A percentile compares a stretch with the other conserved stretches of the same genome.
These are phyloP conservation scores for Cyathus striatus DNA, from an alignment of 768 basidiomycete genomes.

Conservation along the genomic window DNA sequence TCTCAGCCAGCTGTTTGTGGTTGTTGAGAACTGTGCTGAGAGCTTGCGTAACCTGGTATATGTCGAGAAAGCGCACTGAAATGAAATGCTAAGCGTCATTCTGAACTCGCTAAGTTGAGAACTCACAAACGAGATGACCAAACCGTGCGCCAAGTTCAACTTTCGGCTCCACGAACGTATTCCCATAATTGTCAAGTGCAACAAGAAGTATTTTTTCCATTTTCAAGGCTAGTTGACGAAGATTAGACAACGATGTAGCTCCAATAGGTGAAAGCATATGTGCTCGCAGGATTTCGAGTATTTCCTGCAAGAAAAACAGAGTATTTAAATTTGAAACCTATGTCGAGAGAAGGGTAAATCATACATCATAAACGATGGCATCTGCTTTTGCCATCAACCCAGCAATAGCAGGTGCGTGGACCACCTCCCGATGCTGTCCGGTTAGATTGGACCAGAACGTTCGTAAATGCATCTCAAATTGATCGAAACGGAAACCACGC, in stretches of 20 bases:
- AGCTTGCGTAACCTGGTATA: constrained; percentile 89
- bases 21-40: constrained; percentile 84
- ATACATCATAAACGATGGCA: constrained; percentile 85
- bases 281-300: constrained; percentile 76
- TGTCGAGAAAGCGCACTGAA: constrained; percentile 84
- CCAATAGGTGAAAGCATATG: constrained; percentile 81
- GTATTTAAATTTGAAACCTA: constrained; percentile 10
- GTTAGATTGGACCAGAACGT: constrained; percentile 79
- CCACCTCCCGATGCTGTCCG: constrained; percentile 79
- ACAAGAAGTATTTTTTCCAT: constrained; percentile 87
- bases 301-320: constrained; percentile 52
- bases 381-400: constrained; percentile 87
- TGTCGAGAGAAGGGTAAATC: constrained; percentile 22
- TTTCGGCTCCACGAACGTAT: constrained; percentile 88
- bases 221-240: constrained; percentile 81
- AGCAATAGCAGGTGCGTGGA: constrained; percentile 84
- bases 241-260: constrained; percentile 56
- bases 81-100: constrained; percentile 8
- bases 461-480: constrained; percentile 83
- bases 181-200: constrained; percentile 78
- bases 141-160: constrained; percentile 89
- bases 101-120: too few relatives aligned
- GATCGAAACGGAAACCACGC: constrained; percentile 76
- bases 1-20: constrained; percentile 78
- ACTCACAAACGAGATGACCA: constrained; percentile 84